Base-by-base conservation (phyloP, 768 basidiomycete species). In the Rhodotorula sphaerocarpa region DNA sequence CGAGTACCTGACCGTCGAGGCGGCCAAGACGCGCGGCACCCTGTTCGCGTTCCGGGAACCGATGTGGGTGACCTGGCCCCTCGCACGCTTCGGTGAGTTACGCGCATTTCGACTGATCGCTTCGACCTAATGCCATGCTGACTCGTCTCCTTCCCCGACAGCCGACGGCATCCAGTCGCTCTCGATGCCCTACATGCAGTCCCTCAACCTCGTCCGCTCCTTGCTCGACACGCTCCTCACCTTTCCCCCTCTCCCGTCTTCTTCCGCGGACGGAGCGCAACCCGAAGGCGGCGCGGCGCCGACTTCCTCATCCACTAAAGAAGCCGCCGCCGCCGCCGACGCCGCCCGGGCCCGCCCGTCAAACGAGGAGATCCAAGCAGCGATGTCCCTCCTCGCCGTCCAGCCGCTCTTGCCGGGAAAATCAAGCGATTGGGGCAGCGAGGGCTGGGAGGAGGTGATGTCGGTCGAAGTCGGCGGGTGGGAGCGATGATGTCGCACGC, bases 31-130 rank as follows among this genome's bases (percentile, higher is more conserved):
- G 46, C 33, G 60, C 25, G 65, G 68, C 0, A 61, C 54, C 1
- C n/a, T 27, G 2, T 66, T 62, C 18, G 64, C 68, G 0, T 70
- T 66, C 50, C 59, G 57, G 23, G 61, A 70, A 15, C 65, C 68
- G 31, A 43, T 70, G 39, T 70, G 68, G 68, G 61, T 66, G 3
- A 70, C 68, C 20, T 70, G 68, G 68, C 64, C 68, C 3, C 47
- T 70, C 5, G 34, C 61, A 11, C 54, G 61, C 16, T 70, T 70
- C 42, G 64, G 67, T 69, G 12, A 36, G 67, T 55, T 44, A 9
- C 27, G 36, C 23, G 31, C 30, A 14, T 23, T 11, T 3, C 28
- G 18, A 46, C 33, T 20, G 2, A 12, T 2, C 12, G 20, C 7
- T 27, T 44, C 10, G 4, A 7, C 7, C 16, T 2, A 20, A 20